Evolutionary conservation across 225 moss, liverwort and hornwort species (phyloP).

Genomic region (Polytrichum commune): DNA sequence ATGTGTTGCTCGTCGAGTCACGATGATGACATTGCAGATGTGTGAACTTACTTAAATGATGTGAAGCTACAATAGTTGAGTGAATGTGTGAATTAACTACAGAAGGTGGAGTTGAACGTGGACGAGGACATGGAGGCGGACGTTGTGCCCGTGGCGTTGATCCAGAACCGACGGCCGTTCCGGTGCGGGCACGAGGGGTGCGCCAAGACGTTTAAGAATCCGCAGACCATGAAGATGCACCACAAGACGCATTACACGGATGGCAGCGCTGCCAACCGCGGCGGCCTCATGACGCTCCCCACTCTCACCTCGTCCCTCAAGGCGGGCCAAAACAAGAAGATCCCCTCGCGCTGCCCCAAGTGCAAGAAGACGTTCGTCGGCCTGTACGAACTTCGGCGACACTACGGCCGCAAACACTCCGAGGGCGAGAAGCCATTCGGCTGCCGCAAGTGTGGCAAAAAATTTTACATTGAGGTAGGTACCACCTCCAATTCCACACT

Average conservation of each 20-base stretch:
- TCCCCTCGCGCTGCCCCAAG: conserved; percentile 66
- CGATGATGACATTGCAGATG: too few relatives aligned
- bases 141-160: conserved; percentile 71
- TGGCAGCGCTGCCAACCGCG: conserved; percentile 42
- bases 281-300: conserved; percentile 26
- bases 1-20: too few relatives aligned
- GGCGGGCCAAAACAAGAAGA: conserved; percentile 87
- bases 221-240: conserved; percentile 89
- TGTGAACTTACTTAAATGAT: too few relatives aligned
- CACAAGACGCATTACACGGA: conserved; percentile 73
- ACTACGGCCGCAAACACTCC: conserved; percentile 77
- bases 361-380: conserved; percentile 79
- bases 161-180: conserved; percentile 70
- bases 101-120: neutral
- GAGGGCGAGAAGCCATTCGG: conserved; percentile 69
- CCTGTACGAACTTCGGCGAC: conserved; percentile 79
- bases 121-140: conserved; percentile 56
- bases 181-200: conserved; percentile 53
- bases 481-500: too few relatives aligned
- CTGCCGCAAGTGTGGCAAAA: conserved; percentile 78
- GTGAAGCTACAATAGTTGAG: too few relatives aligned
- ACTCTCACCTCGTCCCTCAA: conserved; percentile 36
- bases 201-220: conserved; percentile 84
- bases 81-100: too few relatives aligned
- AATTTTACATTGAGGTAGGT: conserved; percentile 75